phyloP scores from a whole-genome alignment of 2,329 filamentous ascomycete species.

The Phoma herbarum region DNA sequence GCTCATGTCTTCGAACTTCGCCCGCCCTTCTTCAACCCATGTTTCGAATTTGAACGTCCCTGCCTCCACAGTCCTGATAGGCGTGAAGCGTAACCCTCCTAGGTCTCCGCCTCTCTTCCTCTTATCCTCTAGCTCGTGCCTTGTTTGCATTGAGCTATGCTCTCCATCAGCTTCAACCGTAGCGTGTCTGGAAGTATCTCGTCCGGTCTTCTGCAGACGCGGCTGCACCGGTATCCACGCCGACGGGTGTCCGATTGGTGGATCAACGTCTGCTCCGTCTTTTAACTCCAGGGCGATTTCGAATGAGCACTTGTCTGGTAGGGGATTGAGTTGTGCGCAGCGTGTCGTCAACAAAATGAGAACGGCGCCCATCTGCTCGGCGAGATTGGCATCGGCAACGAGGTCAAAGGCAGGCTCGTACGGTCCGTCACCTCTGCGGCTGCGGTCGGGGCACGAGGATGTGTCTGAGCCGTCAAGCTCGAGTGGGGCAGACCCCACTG shows the following conservation, averaged over 20 bases:
- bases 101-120: constrained; percentile 48
- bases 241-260: constrained; percentile 61
- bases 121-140: constrained; percentile 22
- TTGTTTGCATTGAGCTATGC: constrained; percentile 26
- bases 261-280: constrained; percentile 62
- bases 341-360: constrained; percentile 69
- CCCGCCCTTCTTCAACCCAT: constrained; percentile 72
- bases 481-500: no score
- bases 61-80: constrained; percentile 69
- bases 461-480: constrained; percentile 17
- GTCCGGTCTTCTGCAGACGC: constrained; percentile 50
- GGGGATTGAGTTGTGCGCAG: constrained; percentile 63
- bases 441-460: constrained; percentile 9
- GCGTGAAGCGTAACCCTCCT: constrained; percentile 65
- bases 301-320: constrained; percentile 75
- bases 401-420: constrained; percentile 27
- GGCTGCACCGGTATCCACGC: constrained; percentile 69
- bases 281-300: constrained; percentile 78
- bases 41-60: constrained; percentile 73
- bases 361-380: constrained; percentile 76
- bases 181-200: constrained; percentile 10
- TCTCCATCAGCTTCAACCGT: not conserved
- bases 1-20: constrained; percentile 54
- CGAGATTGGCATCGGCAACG: constrained; percentile 63
- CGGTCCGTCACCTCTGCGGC: constrained; percentile 10